Conservation (phyloP, 2,329 filamentous ascomycete species). For the Samsoniella hepiali region DNA sequence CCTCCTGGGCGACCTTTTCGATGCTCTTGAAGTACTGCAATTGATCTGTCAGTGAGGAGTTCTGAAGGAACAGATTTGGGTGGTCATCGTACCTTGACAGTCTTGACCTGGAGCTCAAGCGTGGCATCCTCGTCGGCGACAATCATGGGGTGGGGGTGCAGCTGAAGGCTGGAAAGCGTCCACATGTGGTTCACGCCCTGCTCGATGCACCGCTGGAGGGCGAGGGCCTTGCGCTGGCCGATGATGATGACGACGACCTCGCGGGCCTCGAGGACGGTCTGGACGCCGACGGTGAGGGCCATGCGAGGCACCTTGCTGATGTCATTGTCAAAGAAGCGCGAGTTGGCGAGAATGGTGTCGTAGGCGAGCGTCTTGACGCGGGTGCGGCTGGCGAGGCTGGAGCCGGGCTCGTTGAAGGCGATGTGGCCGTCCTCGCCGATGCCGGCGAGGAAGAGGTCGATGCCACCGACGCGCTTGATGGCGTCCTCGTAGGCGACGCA, state of each 20-base stretch:
- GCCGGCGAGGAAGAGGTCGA: constrained; percentile 81
- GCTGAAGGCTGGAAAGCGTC: constrained; percentile 77
- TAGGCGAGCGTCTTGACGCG: constrained; percentile 84
- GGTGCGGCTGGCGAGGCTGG: constrained; percentile 71
- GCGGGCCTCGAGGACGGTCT: constrained; percentile 75
- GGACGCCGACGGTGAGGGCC: constrained; percentile 80
- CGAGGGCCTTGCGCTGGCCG: constrained; percentile 75
- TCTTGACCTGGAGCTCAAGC: constrained; percentile 69
- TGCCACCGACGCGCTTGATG: constrained; percentile 71
- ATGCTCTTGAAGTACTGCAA: constrained; percentile 67
- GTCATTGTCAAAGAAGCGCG: constrained; percentile 77
- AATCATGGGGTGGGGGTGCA: constrained; percentile 78
- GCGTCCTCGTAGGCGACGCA: constrained; percentile 76
- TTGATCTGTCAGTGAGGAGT: not conserved
- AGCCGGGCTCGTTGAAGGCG: constrained; percentile 87
- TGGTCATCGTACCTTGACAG: constrained; percentile 51
- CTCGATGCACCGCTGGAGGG: constrained; percentile 77
- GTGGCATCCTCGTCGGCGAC: constrained; percentile 81
- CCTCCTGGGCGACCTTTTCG: constrained; percentile 57
- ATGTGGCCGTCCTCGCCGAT: constrained; percentile 86
- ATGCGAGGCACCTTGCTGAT: constrained; percentile 71
- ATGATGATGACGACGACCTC: constrained; percentile 82
- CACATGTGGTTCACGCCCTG: constrained; percentile 87
- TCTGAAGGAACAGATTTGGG: not conserved
- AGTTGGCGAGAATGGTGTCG: constrained; percentile 83